phyloP scores from a whole-genome alignment of 768 basidiomycete genomes.

The Asterophora parasitica region DNA sequence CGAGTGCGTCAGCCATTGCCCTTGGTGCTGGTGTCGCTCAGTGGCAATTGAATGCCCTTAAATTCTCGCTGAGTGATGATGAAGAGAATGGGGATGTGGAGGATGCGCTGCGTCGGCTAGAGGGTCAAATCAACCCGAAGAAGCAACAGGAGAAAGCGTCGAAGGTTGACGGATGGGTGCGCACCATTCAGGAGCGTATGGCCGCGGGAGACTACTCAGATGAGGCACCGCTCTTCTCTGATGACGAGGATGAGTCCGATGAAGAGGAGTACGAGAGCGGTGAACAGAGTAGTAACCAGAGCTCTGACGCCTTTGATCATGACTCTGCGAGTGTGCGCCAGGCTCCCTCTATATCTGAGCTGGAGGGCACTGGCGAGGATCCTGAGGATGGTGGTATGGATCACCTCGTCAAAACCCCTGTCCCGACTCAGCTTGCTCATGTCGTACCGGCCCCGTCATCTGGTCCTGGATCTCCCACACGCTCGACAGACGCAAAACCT shows the following conservation, averaged over 20 bases:
- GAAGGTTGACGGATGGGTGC: conserved; percentile 83
- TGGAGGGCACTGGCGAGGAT: not conserved
- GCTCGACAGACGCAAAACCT: conserved; percentile 41
- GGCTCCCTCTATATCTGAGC: conserved; percentile 8
- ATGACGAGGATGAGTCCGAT: conserved; percentile 30
- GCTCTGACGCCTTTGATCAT: conserved; percentile 6
- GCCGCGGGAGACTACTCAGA: conserved; percentile 59
- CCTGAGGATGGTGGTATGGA: conserved; percentile 3
- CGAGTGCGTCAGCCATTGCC: conserved; percentile 34
- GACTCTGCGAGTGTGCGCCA: conserved; percentile 8
- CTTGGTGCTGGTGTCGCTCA: conserved; percentile 56
- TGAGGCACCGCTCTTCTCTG: conserved; percentile 55
- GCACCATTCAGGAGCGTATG: conserved; percentile 63
- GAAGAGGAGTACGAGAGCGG: conserved; percentile 21
- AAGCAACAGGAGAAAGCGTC: conserved; percentile 64
- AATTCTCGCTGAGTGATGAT: conserved; percentile 71
- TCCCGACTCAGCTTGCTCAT: conserved; percentile 28
- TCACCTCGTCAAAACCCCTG: conserved; percentile 26
- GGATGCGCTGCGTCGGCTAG: conserved; percentile 72
- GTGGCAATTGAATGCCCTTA: conserved; percentile 79
- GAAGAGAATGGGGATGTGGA: conserved; percentile 78
- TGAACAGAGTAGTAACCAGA: conserved; percentile 8
- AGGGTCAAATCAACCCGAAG: conserved; percentile 79
- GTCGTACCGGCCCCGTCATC: conserved; percentile 21
- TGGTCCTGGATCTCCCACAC: conserved; percentile 26